Conservation (phyloP, 345 rosid genomes). For the Acer campestre region DNA sequence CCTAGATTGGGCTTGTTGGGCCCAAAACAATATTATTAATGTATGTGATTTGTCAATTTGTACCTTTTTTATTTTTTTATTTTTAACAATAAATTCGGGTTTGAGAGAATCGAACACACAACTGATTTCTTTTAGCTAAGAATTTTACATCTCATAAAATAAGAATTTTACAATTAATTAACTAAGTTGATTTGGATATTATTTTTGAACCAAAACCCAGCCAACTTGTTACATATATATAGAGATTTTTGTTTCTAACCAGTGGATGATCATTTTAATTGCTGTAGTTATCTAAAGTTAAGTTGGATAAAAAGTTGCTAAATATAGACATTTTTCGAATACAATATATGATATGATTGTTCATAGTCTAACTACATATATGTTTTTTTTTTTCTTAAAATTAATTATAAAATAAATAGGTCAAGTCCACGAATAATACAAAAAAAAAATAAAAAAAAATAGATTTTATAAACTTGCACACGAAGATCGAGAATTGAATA, state of each 20-base stretch:
- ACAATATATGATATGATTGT: background rate
- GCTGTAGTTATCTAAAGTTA: too few relatives aligned
- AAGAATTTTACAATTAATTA: background rate
- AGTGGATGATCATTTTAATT: background rate
- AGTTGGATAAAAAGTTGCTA: background rate
- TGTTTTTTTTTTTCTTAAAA: too few relatives aligned
- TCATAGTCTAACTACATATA: background rate
- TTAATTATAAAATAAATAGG: background rate
- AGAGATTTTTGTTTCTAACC: background rate
- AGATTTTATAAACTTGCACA: slow-evolving; percentile 4
- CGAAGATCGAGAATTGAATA: slow-evolving; percentile 13
- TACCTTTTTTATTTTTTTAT: too few relatives aligned
- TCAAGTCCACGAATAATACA: slow-evolving; percentile 9
- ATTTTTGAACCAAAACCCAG: background rate
- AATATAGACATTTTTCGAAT: background rate
- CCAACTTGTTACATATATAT: background rate
- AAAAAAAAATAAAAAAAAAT: background rate
- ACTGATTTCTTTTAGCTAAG: background rate
- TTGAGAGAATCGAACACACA: too few relatives aligned
- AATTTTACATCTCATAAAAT: background rate
- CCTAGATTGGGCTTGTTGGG: background rate
- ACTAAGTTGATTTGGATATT: background rate
- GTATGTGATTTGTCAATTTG: too few relatives aligned
- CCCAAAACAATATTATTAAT: background rate
- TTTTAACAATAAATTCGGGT: too few relatives aligned